Evolutionary conservation across 306 rosid genomes (phyloP), one percentile per base, ranked within the genome.

Genomic region (Dryas drummondii): DNA sequence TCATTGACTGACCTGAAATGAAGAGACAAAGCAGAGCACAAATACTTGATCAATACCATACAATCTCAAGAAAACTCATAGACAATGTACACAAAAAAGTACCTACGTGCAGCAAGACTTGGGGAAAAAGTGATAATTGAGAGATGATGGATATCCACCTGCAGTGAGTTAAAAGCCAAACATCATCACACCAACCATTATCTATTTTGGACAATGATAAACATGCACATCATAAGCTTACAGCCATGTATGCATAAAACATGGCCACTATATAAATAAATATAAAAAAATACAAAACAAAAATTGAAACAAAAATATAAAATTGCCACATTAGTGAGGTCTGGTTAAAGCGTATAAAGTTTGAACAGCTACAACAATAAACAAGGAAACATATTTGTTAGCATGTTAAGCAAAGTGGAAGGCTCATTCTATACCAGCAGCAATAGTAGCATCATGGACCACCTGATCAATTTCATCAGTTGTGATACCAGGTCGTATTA

Each of bases 91-190:
- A 70, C 45, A 85, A 57, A 83, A 45, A 74, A 86, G 91, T 84
- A 89, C 97, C 90, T 89, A 94, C 97, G 97, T 94, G 99, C 99
- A 94, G 96, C 99, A 94, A 80, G 99, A 94, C 87, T 94, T 94
- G 13, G 99, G 99, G 83, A 94, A 92, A 81, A 92, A 94, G 81
- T 90, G 71, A 74, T 94, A 94, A 84, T 91, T 92, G 83, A 92
- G 97, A 55, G 97, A 92, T 7, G 99, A 92, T 42, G 99, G 99
- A 82, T 94, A 94, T 79, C 96, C 99, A 75, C 97, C 99, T 94
- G 85, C 73, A 73, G 63, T 41, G 58, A 82, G 68, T 57, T 47
- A 51, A 76, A 76, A 42, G 42, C 32, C 19, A 70, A 56, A 64
- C 50, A 78, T 82, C 4, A 56, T 63, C 55, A 47, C 7, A 74